Conservation (phyloP, 768 basidiomycete genomes). For the Amylocystis lapponica region DNA sequence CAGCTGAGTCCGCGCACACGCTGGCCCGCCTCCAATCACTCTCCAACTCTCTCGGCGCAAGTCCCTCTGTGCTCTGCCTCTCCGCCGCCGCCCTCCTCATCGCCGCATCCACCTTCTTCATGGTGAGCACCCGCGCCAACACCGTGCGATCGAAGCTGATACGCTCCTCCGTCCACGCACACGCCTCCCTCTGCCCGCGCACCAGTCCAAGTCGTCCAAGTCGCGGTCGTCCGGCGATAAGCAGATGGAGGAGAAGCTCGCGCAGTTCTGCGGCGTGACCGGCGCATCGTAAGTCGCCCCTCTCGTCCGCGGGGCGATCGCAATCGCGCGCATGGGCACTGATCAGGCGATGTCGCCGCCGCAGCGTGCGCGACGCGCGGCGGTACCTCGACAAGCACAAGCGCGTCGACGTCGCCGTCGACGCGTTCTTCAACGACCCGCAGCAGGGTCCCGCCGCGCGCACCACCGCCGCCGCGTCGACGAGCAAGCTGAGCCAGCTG, state of each 20-base stretch:
- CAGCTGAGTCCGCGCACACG: too few species aligned
- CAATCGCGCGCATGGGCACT: neutral
- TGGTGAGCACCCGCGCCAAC: too few species aligned
- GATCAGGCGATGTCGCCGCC: conserved; percentile 1
- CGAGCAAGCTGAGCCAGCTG: conserved; percentile 32
- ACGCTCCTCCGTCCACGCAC: neutral
- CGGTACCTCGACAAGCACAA: conserved; percentile 67
- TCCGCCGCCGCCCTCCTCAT: too few species aligned
- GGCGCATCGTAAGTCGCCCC: conserved; percentile 55
- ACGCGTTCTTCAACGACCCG: conserved; percentile 65
- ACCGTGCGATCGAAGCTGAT: too few species aligned
- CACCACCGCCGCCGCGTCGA: conserved; percentile 14
- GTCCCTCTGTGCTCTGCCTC: too few species aligned
- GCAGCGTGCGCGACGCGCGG: conserved; percentile 48
- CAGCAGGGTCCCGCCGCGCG: conserved; percentile 6
- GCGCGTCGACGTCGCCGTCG: conserved; percentile 65
- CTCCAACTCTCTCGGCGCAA: too few species aligned
- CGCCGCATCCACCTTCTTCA: too few species aligned
- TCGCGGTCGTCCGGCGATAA: conserved; percentile 8
- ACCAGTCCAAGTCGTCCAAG: conserved; percentile 4
- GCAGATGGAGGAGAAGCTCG: conserved; percentile 39
- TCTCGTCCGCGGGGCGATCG: neutral
- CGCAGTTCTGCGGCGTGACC: conserved; percentile 62
- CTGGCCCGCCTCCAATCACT: too few species aligned
- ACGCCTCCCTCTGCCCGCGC: neutral